A percentile compares a stretch with the other conserved stretches of the same genome.
These are phyloP conservation scores for Yarrowia galli DNA, from an alignment of 1,139 yeast genomes.

Conservation along the genomic window DNA sequence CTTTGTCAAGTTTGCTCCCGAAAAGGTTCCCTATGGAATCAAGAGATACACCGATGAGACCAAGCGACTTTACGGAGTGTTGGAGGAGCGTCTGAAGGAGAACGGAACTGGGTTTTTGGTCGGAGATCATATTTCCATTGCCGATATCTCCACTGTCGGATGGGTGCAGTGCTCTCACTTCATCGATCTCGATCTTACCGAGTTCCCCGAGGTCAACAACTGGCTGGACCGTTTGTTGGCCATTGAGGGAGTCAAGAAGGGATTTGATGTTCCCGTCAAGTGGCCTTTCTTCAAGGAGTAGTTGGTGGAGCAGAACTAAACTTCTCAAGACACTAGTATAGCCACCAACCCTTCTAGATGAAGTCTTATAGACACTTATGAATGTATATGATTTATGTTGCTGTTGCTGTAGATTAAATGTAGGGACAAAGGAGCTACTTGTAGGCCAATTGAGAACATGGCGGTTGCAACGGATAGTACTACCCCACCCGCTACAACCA, in stretches of 20 bases:
- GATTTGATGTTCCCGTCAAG: conserved; percentile 33
- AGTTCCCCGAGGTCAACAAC: conserved; percentile 56
- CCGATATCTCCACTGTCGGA: conserved; percentile 59
- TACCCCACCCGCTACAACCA: too few species aligned
- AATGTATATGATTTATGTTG: too few species aligned
- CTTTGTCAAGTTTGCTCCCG: conserved; percentile 56
- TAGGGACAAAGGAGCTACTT: too few species aligned
- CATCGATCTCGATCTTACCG: conserved; percentile 52
- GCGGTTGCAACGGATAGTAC: too few species aligned
- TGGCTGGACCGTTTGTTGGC: conserved; percentile 57
- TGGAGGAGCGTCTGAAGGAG: conserved; percentile 57
- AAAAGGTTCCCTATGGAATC: conserved; percentile 60
- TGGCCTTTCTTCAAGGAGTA: conserved; percentile 30
- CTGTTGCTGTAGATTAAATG: too few species aligned
- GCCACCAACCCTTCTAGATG: too few species aligned
- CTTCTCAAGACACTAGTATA: too few species aligned
- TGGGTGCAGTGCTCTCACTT: conserved; percentile 48
- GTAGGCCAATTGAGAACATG: too few species aligned
- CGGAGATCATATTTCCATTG: conserved; percentile 62
- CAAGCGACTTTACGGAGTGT: conserved; percentile 60
- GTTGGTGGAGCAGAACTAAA: too few species aligned
- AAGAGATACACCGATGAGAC: conserved; percentile 62
- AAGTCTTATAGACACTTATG: too few species aligned
- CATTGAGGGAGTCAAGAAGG: conserved; percentile 46
- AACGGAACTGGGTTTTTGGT: conserved; percentile 62